Evolutionary conservation across 2,329 filamentous ascomycete genomes (phyloP).

Genomic region (Apiospora arundinis): DNA sequence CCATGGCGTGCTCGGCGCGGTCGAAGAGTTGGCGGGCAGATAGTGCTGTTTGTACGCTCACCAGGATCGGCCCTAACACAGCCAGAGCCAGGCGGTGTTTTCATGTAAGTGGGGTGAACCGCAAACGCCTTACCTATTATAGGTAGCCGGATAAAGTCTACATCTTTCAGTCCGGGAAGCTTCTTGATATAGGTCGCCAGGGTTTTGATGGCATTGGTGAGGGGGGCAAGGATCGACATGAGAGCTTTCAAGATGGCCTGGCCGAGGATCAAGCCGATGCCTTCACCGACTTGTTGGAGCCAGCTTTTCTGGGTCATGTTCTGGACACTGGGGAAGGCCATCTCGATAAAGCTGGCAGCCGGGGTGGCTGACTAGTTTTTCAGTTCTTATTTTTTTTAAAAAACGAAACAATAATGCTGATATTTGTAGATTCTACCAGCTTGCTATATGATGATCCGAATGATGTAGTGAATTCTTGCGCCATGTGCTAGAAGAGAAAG

Average conservation of each 20-base stretch:
- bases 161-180: not conserved
- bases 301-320: not conserved
- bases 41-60: not conserved
- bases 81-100: not conserved
- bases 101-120: not conserved
- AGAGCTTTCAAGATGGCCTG: not conserved
- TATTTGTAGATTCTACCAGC: too few species aligned
- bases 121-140: not conserved
- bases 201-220: not conserved
- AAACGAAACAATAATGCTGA: too few species aligned
- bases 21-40: not conserved
- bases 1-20: not conserved
- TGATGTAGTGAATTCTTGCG: too few species aligned
- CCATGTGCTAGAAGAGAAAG: too few species aligned
- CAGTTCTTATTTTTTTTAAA: too few species aligned
- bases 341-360: not conserved
- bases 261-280: not conserved
- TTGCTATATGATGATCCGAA: too few species aligned
- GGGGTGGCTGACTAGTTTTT: too few species aligned
- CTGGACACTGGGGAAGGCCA: not conserved
- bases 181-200: not conserved
- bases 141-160: not conserved
- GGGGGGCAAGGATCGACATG: not conserved
- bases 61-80: not conserved
- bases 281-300: not conserved